A percentile compares a stretch with the other conserved stretches of the same genome.
These are phyloP conservation scores for Aureobasidium sp. DNA, from an alignment of 2,329 filamentous ascomycete genomes.

Conservation along the genomic window DNA sequence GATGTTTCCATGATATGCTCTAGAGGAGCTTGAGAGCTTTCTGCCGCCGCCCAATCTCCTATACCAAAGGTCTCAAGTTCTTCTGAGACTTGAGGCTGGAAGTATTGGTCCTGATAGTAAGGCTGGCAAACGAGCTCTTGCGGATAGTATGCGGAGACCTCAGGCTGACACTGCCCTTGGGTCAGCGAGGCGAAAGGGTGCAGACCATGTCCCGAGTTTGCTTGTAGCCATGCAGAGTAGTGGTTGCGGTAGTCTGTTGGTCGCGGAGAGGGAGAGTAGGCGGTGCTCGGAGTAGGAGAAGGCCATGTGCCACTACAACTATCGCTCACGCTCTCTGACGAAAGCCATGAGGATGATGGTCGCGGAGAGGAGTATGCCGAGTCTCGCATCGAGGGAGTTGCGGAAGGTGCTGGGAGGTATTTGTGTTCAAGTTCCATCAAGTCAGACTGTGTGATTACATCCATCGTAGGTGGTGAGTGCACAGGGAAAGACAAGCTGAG, in stretches of 20 bases:
- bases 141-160: not conserved
- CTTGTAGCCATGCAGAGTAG: not conserved
- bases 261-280: not conserved
- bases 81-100: not conserved
- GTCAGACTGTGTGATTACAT: not conserved
- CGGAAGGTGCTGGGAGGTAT: too few relatives aligned
- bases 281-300: not conserved
- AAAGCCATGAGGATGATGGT: not conserved
- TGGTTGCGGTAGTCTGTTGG: not conserved
- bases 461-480: not conserved
- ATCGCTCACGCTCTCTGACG: constrained; percentile 4
- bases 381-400: not conserved
- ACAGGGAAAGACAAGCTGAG: too few relatives aligned
- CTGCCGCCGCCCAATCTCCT: not conserved
- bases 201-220: not conserved
- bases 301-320: constrained; percentile 10
- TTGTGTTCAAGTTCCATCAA: too few relatives aligned
- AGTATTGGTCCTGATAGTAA: not conserved
- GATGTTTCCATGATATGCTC: not conserved
- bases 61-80: too few relatives aligned
- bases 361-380: constrained; percentile 3
- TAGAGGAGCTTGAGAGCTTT: not conserved
- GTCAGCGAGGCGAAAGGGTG: not conserved
- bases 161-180: not conserved
- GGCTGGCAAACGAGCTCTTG: not conserved